A percentile compares a stretch with the other conserved stretches of the same genome.
Evolutionary conservation across 23 red algal genomes (phyloP).

Genomic region (Gracilaria caudata): DNA sequence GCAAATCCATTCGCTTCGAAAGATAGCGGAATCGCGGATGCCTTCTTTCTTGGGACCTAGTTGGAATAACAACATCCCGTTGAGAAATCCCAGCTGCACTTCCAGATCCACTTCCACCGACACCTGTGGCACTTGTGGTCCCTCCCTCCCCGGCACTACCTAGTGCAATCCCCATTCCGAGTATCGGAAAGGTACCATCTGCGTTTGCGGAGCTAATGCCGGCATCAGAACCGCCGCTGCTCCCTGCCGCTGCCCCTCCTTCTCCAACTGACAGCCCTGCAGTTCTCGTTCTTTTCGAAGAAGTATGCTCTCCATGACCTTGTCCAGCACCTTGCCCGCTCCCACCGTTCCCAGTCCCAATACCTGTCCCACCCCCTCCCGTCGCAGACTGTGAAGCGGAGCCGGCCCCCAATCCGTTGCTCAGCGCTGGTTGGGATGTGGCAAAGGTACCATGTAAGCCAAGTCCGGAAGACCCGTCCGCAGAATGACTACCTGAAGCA

Average conservation of each 20-base stretch:
- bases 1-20: neutral
- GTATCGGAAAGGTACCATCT: slow-evolving; percentile 36
- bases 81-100: neutral
- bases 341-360: slow-evolving; percentile 23
- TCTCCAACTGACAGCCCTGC: slow-evolving; percentile 17
- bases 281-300: neutral
- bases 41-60: neutral
- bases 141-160: slow-evolving; percentile 25
- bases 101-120: slow-evolving; percentile 30
- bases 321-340: slow-evolving; percentile 37
- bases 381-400: slow-evolving; percentile 17
- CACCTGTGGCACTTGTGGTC: slow-evolving; percentile 31
- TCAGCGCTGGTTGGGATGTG: neutral
- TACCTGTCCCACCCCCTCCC: slow-evolving; percentile 40
- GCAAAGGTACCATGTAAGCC: slow-evolving; percentile 15
- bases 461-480: slow-evolving; percentile 30
- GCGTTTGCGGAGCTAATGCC: slow-evolving; percentile 35
- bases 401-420: slow-evolving; percentile 22
- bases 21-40: slow-evolving; percentile 17
- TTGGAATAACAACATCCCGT: neutral
- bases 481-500: slow-evolving; percentile 8
- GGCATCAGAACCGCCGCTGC: slow-evolving; percentile 33
- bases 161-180: slow-evolving; percentile 24
- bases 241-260: slow-evolving; percentile 29
- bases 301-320: slow-evolving; percentile 24